Base-by-base conservation (phyloP, 2,329 filamentous ascomycete species). In the Botryotinia calthae region DNA sequence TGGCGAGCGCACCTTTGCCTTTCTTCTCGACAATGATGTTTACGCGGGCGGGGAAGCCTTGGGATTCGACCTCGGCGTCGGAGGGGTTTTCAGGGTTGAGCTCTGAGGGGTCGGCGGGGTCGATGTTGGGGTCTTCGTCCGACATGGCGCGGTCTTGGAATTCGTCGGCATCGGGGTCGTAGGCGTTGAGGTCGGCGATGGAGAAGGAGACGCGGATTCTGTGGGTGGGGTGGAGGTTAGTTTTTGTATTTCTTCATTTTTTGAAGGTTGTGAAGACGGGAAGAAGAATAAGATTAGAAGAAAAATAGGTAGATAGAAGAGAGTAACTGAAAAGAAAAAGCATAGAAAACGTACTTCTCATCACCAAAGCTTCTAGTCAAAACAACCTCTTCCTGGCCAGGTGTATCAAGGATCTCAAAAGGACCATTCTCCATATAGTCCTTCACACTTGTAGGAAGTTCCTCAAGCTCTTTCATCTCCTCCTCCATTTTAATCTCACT, bases 1-100 rank as follows among this genome's bases (percentile, higher is more conserved):
- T 90, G 83, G 92, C 90, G 76, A 99, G 87, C 42, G 94, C 94
- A 74, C 95, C 95, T 81, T 93, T 92, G 84, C 88, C 89, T 74
- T 92, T 87, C 86, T 97, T 97, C 87, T 97, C 94, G 73, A 99
- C 88, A 67, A 95, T 90, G 79, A 99, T 90, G 83, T 92, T 94
- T 76, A 98, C 87, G 77, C 91, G 91, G 79, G 92, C 93, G 72
- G 95, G 94, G 81, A 95, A 94, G 74, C 89, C 87, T 10, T 44
- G 67, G 56, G 87, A 83, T 73, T 87, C 85, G 71, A 83, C 81
- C 34, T 84, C 84, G 51, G 87, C 86, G 77, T 88, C 87, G 72
- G 87, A 85, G 40, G 87, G 86, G 16, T 89, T 84, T 73, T 87
- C 78, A 81, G 79, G 85, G 76, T 88, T 85, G 80, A 89, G 88